Evolutionary conservation across 495 filamentous ascomycete species (phyloP).

Genomic region (Xylaria grammica): DNA sequence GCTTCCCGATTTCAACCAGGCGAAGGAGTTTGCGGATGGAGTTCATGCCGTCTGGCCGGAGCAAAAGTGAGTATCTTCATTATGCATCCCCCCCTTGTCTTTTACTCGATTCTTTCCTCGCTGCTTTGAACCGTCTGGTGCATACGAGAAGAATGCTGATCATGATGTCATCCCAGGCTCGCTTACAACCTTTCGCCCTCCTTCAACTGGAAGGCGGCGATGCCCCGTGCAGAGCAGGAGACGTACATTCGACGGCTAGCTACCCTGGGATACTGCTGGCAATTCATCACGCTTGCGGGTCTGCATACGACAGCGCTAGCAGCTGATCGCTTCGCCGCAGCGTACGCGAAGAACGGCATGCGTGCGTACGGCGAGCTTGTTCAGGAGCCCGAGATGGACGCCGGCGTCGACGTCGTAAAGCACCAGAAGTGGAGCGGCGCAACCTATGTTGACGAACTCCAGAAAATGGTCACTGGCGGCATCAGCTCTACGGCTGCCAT

Average conservation of each 20-base stretch:
- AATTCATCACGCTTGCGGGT: constrained; percentile 99
- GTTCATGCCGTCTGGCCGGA: constrained; percentile 95
- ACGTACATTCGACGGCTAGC: constrained; percentile 94
- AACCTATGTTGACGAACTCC: constrained; percentile 88
- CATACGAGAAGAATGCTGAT: constrained; percentile 21
- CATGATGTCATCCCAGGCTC: constrained; percentile 56
- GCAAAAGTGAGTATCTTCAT: constrained; percentile 73
- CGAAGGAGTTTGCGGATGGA: constrained; percentile 90
- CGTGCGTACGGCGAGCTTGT: constrained; percentile 95
- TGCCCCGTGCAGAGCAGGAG: constrained; percentile 90
- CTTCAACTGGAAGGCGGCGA: constrained; percentile 99
- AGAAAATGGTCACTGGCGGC: constrained; percentile 97
- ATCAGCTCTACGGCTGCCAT: constrained; percentile 91
- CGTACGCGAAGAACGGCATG: constrained; percentile 85
- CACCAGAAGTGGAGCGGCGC: constrained; percentile 99
- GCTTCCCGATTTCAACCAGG: constrained; percentile 89
- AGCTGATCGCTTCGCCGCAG: constrained; percentile 82
- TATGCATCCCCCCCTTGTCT: background rate
- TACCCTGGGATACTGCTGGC: constrained; percentile 94
- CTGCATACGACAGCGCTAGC: constrained; percentile 94
- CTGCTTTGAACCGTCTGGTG: background rate
- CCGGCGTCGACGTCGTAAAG: constrained; percentile 88
- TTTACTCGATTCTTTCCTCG: background rate
- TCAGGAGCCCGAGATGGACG: constrained; percentile 95
- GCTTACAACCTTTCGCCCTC: constrained; percentile 97